Evolutionary conservation across 352 stramenopile species (phyloP), one percentile per base, ranked within the genome.

Genomic region (Pythium chondricola): DNA sequence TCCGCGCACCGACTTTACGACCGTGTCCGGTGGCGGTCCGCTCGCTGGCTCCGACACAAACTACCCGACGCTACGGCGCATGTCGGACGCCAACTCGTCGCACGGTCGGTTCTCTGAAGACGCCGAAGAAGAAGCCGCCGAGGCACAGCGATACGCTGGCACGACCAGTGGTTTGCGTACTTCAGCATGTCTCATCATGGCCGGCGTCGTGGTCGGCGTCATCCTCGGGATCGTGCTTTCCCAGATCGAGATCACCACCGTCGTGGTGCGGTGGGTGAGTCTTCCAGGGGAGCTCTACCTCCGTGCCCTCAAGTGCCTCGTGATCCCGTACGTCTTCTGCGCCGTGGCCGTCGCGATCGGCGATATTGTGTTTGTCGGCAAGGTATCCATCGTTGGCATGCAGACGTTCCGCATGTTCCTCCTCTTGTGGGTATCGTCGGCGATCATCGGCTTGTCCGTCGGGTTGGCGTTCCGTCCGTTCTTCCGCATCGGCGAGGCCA

Each of bases 241-340:
- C 3, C 46, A 63, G 2, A 10, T 83, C 8, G 54, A 69, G n/a
- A 56, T 85, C 7, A 81, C 71, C 2, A n/a, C 56, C 6, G 35
- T 77, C 2, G 52, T 59, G 0, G 69, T 71, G 9, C 47, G 70
- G 30, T 86, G 74, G 76, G 70, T 93, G 18, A 61, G 71, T n/a
- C 50, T 91, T 16, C 82, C 82, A 0, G 79, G 82, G 0, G 71
- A 91, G 7, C 57, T 93, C 36, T 93, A 91, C 52, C 52, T 89
- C 8, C 71, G 82, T 22, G 82, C 76, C 6, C 60, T 91, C 29
- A 89, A 85, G 55, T 73, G 74, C 24, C 59, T 93, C 5, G 78
- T 89, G n/a, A 52, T 93, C 11, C 82, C 82, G 17, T 84, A 89
- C 47, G 77, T 90, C 2, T 93, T 93, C 62, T 90, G 74, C 44